A percentile compares a stretch with the other conserved stretches of the same genome.
Evolutionary conservation across 2,329 filamentous ascomycete species (phyloP).

Genomic region (Nannizziopsis barbatae): DNA sequence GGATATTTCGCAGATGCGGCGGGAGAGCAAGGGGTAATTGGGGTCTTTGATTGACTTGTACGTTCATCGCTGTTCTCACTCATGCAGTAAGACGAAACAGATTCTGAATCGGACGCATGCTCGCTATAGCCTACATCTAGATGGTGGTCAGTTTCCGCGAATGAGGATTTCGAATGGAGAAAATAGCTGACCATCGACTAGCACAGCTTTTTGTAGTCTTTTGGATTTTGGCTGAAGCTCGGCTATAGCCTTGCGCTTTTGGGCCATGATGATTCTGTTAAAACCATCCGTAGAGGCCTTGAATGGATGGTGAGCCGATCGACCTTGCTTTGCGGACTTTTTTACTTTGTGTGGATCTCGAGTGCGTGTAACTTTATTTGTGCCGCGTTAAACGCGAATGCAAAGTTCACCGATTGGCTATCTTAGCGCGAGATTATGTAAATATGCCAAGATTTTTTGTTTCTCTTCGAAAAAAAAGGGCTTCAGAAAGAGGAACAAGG

Average conservation of each 20-base stretch:
- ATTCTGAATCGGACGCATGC: constrained; percentile 26
- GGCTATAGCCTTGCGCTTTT: constrained; percentile 27
- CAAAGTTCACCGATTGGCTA: not conserved
- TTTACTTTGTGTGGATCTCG: constrained; percentile 11
- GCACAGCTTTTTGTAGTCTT: constrained; percentile 23
- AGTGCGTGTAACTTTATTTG: constrained; percentile 8
- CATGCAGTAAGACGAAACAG: constrained; percentile 22
- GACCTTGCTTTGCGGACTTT: not conserved
- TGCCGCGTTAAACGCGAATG: constrained; percentile 3
- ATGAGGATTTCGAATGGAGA: not conserved
- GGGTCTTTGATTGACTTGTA: constrained; percentile 34
- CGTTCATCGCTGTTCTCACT: constrained; percentile 24
- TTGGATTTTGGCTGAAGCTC: constrained; percentile 24
- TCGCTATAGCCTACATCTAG: constrained; percentile 16
- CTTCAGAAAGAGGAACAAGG: not conserved
- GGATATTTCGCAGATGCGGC: constrained; percentile 37
- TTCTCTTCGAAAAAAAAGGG: constrained; percentile 10
- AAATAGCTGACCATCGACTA: constrained; percentile 16
- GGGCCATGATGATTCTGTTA: constrained; percentile 22
- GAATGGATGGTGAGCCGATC: not conserved
- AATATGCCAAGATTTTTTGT: constrained; percentile 9
- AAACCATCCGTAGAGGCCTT: not conserved
- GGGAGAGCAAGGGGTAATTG: constrained; percentile 43
- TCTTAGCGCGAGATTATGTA: not conserved
- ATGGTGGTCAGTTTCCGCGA: not conserved